Evolutionary conservation across 83 land plant species (phyloP).

Genomic region (Picea abies): DNA sequence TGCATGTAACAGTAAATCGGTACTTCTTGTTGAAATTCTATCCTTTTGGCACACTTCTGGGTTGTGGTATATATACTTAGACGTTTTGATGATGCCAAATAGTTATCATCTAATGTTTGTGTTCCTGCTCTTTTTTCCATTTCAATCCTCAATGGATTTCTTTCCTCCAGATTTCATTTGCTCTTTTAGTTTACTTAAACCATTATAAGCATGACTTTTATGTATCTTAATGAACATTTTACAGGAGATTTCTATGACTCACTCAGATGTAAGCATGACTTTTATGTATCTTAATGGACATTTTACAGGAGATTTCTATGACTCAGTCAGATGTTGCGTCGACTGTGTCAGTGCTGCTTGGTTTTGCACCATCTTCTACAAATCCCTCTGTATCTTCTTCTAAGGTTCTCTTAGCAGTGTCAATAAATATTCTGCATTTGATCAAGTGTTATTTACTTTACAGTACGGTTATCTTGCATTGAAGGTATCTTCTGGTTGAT

Average conservation of each 20-base stretch:
- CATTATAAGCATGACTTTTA: slow-evolving; percentile 12
- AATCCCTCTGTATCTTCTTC: slow-evolving; percentile 40
- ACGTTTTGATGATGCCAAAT: neutral
- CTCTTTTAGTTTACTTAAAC: neutral
- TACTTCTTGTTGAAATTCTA: neutral
- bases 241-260: slow-evolving; percentile 36
- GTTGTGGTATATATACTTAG: neutral
- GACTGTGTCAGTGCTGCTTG: slow-evolving; percentile 67
- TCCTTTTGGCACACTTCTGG: neutral
- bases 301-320: slow-evolving; percentile 35
- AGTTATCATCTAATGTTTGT: neutral
- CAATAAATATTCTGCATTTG: no score
- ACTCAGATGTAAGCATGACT: slow-evolving; percentile 49
- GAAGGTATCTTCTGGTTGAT: neutral
- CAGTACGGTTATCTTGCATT: neutral
- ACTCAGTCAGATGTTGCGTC: slow-evolving; percentile 49
- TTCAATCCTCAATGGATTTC: neutral
- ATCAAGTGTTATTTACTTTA: neutral
- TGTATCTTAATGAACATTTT: slow-evolving; percentile 11
- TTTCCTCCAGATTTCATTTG: neutral
- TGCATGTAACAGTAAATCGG: no score
- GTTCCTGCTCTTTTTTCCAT: neutral
- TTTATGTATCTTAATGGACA: neutral
- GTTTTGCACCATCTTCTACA: slow-evolving; percentile 53
- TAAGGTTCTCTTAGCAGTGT: slow-evolving; percentile 35